Conservation (phyloP, 331 rosid species). For the Phaseolus coccineus region DNA sequence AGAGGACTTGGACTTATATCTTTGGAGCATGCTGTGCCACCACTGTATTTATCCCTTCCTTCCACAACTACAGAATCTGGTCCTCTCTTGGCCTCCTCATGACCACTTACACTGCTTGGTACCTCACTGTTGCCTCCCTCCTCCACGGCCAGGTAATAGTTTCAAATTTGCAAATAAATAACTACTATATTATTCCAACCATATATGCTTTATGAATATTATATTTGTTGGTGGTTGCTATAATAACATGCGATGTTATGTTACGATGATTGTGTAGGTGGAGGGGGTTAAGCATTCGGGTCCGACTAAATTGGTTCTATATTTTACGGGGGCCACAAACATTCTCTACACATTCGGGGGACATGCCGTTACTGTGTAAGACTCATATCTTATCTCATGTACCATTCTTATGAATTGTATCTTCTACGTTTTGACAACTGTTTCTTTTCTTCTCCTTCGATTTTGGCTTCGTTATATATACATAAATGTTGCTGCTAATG, state of each 20-base stretch:
- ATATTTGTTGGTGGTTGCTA: neutral
- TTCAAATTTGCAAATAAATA: neutral
- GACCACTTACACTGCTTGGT: slow-evolving; percentile 98
- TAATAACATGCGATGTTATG: slow-evolving; percentile 6
- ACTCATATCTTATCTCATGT: slow-evolving; percentile 25
- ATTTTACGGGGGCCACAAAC: slow-evolving; percentile 94
- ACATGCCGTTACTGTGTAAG: slow-evolving; percentile 94
- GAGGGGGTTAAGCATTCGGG: slow-evolving; percentile 90
- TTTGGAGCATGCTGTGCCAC: slow-evolving; percentile 95
- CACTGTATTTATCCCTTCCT: slow-evolving; percentile 86
- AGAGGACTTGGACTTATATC: slow-evolving; percentile 89
- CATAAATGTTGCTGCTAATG: neutral
- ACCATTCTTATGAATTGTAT: neutral
- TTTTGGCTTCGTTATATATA: neutral
- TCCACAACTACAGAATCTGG: slow-evolving; percentile 88
- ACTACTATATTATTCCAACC: neutral
- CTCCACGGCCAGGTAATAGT: slow-evolving; percentile 76
- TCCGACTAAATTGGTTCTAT: slow-evolving; percentile 75
- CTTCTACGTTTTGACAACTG: neutral
- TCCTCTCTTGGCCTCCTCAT: slow-evolving; percentile 81
- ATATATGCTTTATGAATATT: neutral
- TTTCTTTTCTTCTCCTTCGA: neutral
- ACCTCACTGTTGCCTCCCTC: slow-evolving; percentile 77
- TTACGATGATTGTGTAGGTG: slow-evolving; percentile 48
- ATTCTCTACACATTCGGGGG: slow-evolving; percentile 94